Evolutionary conservation across 2,329 filamentous ascomycete genomes (phyloP), one percentile per base, ranked within the genome.

Genomic region (Botrytis aclada): DNA sequence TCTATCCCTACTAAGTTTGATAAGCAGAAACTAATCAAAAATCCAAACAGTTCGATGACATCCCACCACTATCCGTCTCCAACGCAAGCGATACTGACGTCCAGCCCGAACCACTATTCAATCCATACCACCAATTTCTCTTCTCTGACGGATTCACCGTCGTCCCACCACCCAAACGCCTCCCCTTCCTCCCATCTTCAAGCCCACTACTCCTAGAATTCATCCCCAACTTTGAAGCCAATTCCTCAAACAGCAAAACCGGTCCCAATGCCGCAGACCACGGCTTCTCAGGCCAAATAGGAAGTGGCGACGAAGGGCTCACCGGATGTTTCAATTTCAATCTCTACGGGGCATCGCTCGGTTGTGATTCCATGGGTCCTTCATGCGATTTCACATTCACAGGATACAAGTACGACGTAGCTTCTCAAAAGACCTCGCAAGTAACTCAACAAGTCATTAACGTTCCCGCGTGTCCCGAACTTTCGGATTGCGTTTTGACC

Each of bases 331-430:
- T 84, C 69, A 75, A 79, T 66, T 82, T 84, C 71, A 77, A 81
- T 47, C 78, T 77, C 8, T 78, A 80, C 61, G 78, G 78, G 54
- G 82, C 70, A 72, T 82, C 76, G 74, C 78, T 84, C 39, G 83
- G 83, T 4, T 85, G 84, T 74, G 79, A 82, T 66, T 82, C 82
- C 1, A 76, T 43, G 2, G 78, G 77, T 2, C 74, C 76, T 2
- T 72, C 77, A 12, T 85, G 83, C 71, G 72, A 78, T 29, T 84
- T 84, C 76, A 80, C 79, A 22, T 79, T 84, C 73, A 82, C 80
- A 1, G 83, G 82, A 4, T 65, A 82, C 39, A 78, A 77, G 25
- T 80, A 79, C 70, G 76, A 82, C 69, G 54, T 73, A 18, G 56
- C 70, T 9, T 72, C 77, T 29, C 70, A 69, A 20, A 37, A 62